Percentiles rank a stretch among this genome's conserved stretches.
phyloP scores from a whole-genome alignment of 1,284 basidiomycete species.

The Apiotrichum porosum region DNA sequence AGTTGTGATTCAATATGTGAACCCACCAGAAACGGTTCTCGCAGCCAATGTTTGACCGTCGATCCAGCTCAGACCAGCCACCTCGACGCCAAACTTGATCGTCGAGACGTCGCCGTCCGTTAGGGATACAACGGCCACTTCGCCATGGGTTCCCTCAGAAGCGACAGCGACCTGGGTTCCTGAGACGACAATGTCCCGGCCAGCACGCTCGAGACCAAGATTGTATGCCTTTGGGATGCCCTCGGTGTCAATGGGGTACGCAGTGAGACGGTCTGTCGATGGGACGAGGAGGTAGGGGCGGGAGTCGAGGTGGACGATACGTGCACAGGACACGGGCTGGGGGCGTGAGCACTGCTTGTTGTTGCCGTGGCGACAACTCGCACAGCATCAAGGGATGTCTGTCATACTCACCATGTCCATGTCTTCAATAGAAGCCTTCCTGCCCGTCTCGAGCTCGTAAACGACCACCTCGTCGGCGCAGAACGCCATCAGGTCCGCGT shows the following conservation, averaged over 20 bases:
- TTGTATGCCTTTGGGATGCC: background rate
- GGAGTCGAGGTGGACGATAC: background rate
- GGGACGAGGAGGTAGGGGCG: background rate
- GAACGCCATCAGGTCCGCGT: background rate
- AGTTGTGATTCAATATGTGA: no score
- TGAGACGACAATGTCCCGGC: slow-evolving; percentile 8
- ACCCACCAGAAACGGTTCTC: no score
- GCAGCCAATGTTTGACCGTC: no score
- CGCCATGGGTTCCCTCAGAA: slow-evolving; percentile 4
- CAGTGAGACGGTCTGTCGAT: background rate
- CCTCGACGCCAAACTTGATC: no score
- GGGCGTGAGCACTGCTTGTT: no score
- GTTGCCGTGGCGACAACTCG: no score
- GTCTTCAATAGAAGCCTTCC: no score
- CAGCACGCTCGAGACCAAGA: slow-evolving; percentile 1
- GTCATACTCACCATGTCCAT: no score
- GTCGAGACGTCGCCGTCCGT: no score
- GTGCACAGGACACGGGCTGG: background rate
- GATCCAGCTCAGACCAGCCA: no score
- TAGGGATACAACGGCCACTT: slow-evolving; percentile 1
- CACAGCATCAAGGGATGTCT: no score
- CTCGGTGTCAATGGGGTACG: background rate
- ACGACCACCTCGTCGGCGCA: background rate
- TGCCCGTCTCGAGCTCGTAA: no score
- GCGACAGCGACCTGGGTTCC: slow-evolving; percentile 10